Conservation (phyloP, 495 filamentous ascomycete species). For the Daldinia decipiens region DNA sequence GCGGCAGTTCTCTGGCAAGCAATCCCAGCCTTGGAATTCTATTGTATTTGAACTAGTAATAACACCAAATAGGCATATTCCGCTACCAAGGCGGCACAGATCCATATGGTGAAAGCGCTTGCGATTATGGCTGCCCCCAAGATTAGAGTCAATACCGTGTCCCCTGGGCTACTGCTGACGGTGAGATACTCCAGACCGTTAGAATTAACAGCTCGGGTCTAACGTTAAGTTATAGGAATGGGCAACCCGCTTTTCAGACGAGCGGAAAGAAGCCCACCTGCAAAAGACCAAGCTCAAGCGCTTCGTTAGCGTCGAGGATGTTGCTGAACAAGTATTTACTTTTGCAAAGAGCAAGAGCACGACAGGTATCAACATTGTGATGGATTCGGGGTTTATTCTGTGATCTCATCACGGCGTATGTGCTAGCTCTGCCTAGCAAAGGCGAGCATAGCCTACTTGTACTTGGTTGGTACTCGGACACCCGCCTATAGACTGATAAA, state of each 20-base stretch:
- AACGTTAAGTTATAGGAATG: conserved; percentile 57
- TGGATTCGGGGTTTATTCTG: conserved; percentile 55
- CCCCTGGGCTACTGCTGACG: conserved; percentile 63
- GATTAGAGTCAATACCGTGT: conserved; percentile 65
- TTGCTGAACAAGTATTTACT: conserved; percentile 58
- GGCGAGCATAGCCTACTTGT: neutral
- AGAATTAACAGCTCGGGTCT: conserved; percentile 5
- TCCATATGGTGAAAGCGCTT: conserved; percentile 64
- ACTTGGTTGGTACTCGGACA: no score
- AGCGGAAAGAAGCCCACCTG: conserved; percentile 53
- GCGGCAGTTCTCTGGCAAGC: conserved; percentile 60
- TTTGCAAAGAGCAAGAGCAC: conserved; percentile 54
- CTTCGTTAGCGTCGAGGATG: conserved; percentile 63
- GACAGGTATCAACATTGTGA: conserved; percentile 57
- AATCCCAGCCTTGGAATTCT: neutral
- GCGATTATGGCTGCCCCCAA: conserved; percentile 61
- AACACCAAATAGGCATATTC: conserved; percentile 53
- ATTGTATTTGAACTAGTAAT: conserved; percentile 4
- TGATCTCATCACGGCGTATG: conserved; percentile 19
- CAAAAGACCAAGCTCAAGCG: conserved; percentile 62
- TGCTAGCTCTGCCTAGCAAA: conserved; percentile 3
- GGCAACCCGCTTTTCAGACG: conserved; percentile 60
- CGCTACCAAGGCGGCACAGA: conserved; percentile 66
- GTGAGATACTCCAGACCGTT: conserved; percentile 42
- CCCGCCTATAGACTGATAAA: neutral